Evolutionary conservation across 139 green algal species (phyloP), one percentile per base, ranked within the genome.

Genomic region (Zygnema cylindricum): DNA sequence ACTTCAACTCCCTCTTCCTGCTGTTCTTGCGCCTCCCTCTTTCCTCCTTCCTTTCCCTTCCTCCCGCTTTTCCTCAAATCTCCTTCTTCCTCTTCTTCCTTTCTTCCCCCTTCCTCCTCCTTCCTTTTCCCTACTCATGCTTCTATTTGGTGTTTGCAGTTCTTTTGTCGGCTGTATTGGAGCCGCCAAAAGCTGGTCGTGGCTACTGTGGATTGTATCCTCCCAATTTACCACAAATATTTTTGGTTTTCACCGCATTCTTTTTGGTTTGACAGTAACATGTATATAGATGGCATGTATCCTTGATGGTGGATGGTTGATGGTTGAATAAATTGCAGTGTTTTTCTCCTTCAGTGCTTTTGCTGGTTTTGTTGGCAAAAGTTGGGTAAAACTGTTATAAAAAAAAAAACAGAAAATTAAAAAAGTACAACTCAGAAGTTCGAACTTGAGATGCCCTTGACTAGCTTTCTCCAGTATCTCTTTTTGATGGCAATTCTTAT

Each of bases 401-500:
- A n/a, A n/a, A n/a, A n/a, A n/a, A n/a, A n/a, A n/a, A n/a, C n/a
- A n/a, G n/a, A n/a, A n/a, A n/a, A n/a, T n/a, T n/a, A n/a, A 30
- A 73, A 30, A 30, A 73, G 57, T 36, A n/a, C 36, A 38, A 43
- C 38, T 79, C 43, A 43, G 3, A 11, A 79, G 42, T 7, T 43
- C 7, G 7, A 11, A 55, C 36, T 79, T 11, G 71, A 43, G 38
- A 79, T 16, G 3, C 43, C 71, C 36, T 79, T 55, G 38, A 55
- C 38, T 11, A 42, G 36, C 71, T 79, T 11, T 43, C 71, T 11
- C 22, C 77, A 84, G 77, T 84, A 84, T 33, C 7, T 84, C 22
- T 69, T 84, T 33, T 35, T 84, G 2, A 84, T 84, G 77, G 35
- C 30, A 7, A 54, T 84, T 22, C 25, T 84, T 2, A 84, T 84